Percentiles rank a stretch among this genome's conserved stretches.
These are phyloP conservation scores for Aureobasidium zeae DNA, from an alignment of 2,329 filamentous ascomycete species.

Conservation along the genomic window DNA sequence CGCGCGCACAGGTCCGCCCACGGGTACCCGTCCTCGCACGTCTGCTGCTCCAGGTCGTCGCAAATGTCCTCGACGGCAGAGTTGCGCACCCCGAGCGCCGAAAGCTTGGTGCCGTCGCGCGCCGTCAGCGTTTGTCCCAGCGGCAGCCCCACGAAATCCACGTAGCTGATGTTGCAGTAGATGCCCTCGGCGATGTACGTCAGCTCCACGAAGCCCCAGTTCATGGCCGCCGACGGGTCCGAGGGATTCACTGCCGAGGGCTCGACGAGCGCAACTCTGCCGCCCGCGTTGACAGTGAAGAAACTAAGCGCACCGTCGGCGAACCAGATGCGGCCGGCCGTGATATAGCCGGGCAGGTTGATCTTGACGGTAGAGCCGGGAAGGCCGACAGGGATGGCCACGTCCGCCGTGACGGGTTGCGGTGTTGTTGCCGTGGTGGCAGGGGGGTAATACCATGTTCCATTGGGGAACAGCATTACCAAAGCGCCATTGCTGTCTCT, in stretches of 20 bases:
- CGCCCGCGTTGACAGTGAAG: slow-evolving; percentile 32
- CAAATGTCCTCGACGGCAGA: slow-evolving; percentile 50
- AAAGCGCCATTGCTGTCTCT: slow-evolving; percentile 33
- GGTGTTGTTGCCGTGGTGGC: slow-evolving; percentile 31
- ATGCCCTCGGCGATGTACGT: slow-evolving; percentile 37
- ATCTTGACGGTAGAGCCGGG: slow-evolving; percentile 33
- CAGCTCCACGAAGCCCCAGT: slow-evolving; percentile 39
- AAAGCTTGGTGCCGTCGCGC: slow-evolving; percentile 39
- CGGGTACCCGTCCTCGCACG: slow-evolving; percentile 44
- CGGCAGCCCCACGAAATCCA: slow-evolving; percentile 33
- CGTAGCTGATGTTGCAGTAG: slow-evolving; percentile 33
- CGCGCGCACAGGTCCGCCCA: slow-evolving; percentile 54
- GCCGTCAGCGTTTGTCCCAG: slow-evolving; percentile 47
- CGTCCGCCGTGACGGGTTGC: slow-evolving; percentile 30
- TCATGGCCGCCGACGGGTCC: slow-evolving; percentile 34
- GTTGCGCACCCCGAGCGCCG: slow-evolving; percentile 49
- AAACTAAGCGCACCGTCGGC: slow-evolving; percentile 37
- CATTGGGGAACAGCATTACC: slow-evolving; percentile 38
- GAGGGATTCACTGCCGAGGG: slow-evolving; percentile 35
- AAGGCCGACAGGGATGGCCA: slow-evolving; percentile 37
- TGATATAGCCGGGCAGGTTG: slow-evolving; percentile 34
- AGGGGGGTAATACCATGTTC: slow-evolving; percentile 36
- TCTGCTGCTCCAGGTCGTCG: slow-evolving; percentile 45
- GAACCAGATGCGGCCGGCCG: slow-evolving; percentile 40
- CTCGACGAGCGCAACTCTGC: slow-evolving; percentile 36